These are phyloP conservation scores for Fusarium sp. DNA, from an alignment of 2,329 filamentous ascomycete species.

Conservation along the genomic window DNA sequence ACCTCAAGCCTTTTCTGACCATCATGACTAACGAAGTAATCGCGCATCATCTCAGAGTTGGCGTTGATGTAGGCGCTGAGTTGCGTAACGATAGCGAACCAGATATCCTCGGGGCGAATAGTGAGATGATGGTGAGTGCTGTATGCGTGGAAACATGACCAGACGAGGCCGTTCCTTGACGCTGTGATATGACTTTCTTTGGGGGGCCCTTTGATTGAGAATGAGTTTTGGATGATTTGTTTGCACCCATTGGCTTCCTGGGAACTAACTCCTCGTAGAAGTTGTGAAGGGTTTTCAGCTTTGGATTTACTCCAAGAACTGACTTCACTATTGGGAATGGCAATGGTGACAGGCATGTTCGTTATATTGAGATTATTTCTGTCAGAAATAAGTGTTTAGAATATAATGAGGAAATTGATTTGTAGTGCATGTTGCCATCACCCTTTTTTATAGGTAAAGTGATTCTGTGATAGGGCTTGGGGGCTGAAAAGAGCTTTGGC, in stretches of 20 bases:
- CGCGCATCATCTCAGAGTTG: accelerated
- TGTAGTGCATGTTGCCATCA: accelerated
- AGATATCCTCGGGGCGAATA: background rate
- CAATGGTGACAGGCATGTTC: background rate
- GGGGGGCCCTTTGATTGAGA: accelerated
- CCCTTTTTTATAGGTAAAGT: background rate
- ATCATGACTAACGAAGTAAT: background rate
- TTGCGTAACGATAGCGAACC: background rate
- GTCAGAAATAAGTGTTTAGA: accelerated
- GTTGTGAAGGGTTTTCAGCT: background rate
- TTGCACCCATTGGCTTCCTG: background rate
- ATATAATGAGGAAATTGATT: accelerated
- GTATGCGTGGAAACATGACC: background rate
- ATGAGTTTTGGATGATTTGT: background rate
- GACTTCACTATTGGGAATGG: background rate
- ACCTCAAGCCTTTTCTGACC: background rate
- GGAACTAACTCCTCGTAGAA: background rate
- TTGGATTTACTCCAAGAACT: background rate
- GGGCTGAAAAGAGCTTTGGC: background rate
- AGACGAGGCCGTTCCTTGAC: background rate
- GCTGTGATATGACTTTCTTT: background rate
- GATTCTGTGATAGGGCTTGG: accelerated
- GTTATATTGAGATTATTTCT: accelerated
- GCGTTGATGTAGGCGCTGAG: background rate
- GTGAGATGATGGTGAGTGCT: background rate